Base-by-base conservation (phyloP, 2,329 filamentous ascomycete genomes). In the Trichoderma sp. region DNA sequence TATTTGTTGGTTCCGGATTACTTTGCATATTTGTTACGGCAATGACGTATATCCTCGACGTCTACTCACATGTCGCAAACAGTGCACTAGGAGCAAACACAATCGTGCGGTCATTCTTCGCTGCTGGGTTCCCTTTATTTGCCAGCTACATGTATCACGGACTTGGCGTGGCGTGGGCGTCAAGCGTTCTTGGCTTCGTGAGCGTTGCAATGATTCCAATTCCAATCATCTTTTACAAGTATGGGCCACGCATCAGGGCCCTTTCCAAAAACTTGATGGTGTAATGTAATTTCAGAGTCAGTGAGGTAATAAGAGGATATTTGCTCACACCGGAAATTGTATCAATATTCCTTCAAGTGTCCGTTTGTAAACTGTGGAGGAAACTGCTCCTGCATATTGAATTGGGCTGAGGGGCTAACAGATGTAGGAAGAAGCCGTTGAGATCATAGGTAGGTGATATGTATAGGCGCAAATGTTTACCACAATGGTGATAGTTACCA, bases 31-130 rank as follows among this genome's bases (percentile, higher is more conserved):
- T 71, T 47, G 51, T 71, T 4, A 63, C 85, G 0, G 82, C 86
- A 7, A 85, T 87, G 71, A 88, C 78, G 32, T 81, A 81, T 67
- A 76, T 81, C 36, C 76, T 80, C 14, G 79, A 81, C 39, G 76
- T 78, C 43, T 80, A 78, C 63, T 74, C 77, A 6, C 73, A 77
- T 34, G 77, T 80, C 62, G 79, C 79, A 3, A 79, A 78, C 28
- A 80, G 79, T 28, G 78, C 78, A 2, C 74, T 80, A 11, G 79
- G 79, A 4, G 79, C 78, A 9, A 80, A 78, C 21, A 78, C 78
- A 1, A 77, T 80, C 60, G 73, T 80, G 56, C 78, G 79, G 65
- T 91, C 88, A 2, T 80, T 89, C 4, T 91, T 93, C 73, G 92
- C 90, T 15, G 90, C 89, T 0, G 89, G 87, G 0, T 39, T 76